Base-by-base conservation (phyloP, 2,329 filamentous ascomycete species). In the Fusarium algeriense region DNA sequence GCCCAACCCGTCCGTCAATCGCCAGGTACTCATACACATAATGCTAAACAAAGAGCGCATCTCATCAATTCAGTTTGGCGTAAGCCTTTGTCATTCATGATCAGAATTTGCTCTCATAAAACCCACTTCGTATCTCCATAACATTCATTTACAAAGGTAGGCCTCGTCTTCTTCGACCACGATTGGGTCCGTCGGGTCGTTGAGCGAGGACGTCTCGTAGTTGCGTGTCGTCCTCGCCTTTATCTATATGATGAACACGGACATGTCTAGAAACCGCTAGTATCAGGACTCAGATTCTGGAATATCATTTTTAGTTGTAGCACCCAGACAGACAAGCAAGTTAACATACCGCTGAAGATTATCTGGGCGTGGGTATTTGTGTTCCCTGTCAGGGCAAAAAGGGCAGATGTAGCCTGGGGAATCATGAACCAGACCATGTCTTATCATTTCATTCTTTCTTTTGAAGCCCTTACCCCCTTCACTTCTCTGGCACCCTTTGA, bases 331-430 rank as follows among this genome's bases (percentile, higher is more conserved):
- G 30, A 7, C 23, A 17, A 32, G 44, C 28, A 17, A 44, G 53
- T 40, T 23, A 13, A 66, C 69, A 72, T 85, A 97, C 93, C 95
- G 90, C 84, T 98, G 95, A 60, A 99, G 84, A 84, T 98, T 98
- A 80, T 99, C 96, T 35, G 96, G 96, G 74, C 96, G 87, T 8
- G 96, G 96, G 80, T 98, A 98, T 78, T 92, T 95, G 80, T 98
- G 95, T 79, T 98, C 94, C 73, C 94, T 88, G 77, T 97, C 94
- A 2, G 94, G 92, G 80, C 96, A 99, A 78, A 98, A 98, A 0
- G 96, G 96, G 80, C 96, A 99, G 34, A 97, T 90, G 77, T 98
- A 99, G 66, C 95, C 95, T 2, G 96, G 96, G 11, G 94, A 97
- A 72, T 94, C 92, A 78, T 99, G 96, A 7, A 98, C 96, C 6